phyloP scores from a whole-genome alignment of 495 filamentous ascomycete species.

The Gamarada debralockiae region DNA sequence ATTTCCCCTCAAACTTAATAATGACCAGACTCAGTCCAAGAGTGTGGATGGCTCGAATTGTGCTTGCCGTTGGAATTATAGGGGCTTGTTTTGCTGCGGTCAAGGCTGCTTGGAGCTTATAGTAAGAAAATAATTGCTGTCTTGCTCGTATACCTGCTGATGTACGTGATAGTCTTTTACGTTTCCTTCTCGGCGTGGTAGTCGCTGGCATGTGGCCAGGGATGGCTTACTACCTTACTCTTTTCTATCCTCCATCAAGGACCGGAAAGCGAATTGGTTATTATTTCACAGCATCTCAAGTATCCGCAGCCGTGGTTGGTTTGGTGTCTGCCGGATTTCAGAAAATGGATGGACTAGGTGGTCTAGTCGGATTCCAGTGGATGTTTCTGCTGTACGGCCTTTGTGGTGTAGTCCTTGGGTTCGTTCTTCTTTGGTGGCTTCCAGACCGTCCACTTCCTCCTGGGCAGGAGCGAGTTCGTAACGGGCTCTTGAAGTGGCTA shows the following conservation, averaged over 20 bases:
- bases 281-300: conserved; percentile 86
- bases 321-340: conserved; percentile 90
- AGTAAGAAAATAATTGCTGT: conserved; percentile 44
- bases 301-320: conserved; percentile 86
- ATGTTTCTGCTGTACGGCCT: conserved; percentile 92
- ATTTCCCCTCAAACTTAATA: conserved; percentile 83
- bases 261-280: conserved; percentile 85
- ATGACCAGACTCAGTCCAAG: conserved; percentile 84
- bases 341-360: conserved; percentile 75
- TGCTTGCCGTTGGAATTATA: conserved; percentile 80
- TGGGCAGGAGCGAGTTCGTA: conserved; percentile 42
- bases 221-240: conserved; percentile 88
- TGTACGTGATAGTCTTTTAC: conserved; percentile 45
- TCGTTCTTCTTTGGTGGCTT: conserved; percentile 81
- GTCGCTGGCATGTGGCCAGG: conserved; percentile 95
- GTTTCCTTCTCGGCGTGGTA: conserved; percentile 82
- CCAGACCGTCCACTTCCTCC: conserved; percentile 77
- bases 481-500: conserved; percentile 50
- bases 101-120: conserved; percentile 72
- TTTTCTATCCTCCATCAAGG: conserved; percentile 85
- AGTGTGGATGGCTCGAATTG: conserved; percentile 91
- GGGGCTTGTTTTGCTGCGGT: conserved; percentile 80
- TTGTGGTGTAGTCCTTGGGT: conserved; percentile 63
- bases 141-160: not conserved
- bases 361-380: conserved; percentile 85